These are phyloP conservation scores for Parascedosporium putredinis DNA, from an alignment of 2,329 filamentous ascomycete species.

Conservation along the genomic window DNA sequence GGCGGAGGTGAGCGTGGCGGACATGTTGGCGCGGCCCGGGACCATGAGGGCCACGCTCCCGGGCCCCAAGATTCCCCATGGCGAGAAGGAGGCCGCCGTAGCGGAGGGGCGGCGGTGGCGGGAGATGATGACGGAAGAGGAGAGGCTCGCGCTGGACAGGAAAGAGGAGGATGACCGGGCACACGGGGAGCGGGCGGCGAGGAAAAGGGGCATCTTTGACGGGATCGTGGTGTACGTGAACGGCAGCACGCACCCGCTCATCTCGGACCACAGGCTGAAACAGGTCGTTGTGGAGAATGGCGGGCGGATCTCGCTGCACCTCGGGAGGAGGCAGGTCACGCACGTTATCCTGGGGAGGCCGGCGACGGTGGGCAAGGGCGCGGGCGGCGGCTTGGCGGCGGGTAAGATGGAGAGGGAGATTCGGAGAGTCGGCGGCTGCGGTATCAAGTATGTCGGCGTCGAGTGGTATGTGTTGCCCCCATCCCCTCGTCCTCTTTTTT, in stretches of 20 bases:
- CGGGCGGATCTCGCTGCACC: conserved; percentile 56
- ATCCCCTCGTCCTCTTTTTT: conserved; percentile 10
- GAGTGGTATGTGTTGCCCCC: conserved; percentile 53
- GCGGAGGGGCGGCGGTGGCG: conserved; percentile 1
- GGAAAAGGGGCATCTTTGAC: conserved; percentile 47
- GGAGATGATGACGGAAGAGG: conserved; percentile 14
- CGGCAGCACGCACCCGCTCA: conserved; percentile 67
- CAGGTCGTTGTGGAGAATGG: conserved; percentile 66
- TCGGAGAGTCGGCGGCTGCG: conserved; percentile 51
- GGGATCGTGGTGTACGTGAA: conserved; percentile 75
- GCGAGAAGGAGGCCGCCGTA: conserved; percentile 7
- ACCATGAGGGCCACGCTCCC: conserved; percentile 25
- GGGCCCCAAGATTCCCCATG: too few species aligned
- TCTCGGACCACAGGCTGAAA: conserved; percentile 83
- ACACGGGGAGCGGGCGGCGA: conserved; percentile 26
- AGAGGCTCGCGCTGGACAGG: conserved; percentile 18
- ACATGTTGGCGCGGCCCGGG: conserved; percentile 41
- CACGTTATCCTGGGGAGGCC: conserved; percentile 72
- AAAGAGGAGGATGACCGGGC: conserved; percentile 35
- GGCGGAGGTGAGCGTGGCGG: conserved; percentile 33
- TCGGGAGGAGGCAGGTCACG: conserved; percentile 66
- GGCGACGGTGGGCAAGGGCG: conserved; percentile 35
- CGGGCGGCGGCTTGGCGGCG: conserved; percentile 65
- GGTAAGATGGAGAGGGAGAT: conserved; percentile 79
- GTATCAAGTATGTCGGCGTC: conserved; percentile 67